phyloP scores from a whole-genome alignment of 441 rosid genomes.

The Brassica hybrid region DNA sequence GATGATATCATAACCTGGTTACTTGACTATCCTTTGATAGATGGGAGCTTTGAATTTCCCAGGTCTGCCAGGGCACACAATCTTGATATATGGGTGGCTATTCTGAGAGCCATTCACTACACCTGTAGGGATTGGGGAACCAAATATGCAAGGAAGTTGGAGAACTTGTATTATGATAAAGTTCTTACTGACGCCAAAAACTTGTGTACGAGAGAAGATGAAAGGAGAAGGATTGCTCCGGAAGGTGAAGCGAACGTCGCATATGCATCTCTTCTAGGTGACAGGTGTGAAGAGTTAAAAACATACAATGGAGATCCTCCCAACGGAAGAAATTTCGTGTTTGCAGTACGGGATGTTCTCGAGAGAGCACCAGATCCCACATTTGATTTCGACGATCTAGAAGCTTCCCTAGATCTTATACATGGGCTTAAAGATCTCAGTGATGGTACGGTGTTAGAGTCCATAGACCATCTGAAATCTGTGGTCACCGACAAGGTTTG shows the following conservation, averaged over 20 bases:
- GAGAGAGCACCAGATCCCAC: conserved; percentile 3
- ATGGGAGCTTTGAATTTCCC: conserved; percentile 26
- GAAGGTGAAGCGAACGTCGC: conserved; percentile 13
- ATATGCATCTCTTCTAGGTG: conserved; percentile 38
- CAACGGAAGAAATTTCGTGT: not conserved
- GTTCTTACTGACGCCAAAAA: conserved; percentile 1
- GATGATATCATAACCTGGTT: conserved; percentile 34
- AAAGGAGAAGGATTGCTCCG: conserved; percentile 15
- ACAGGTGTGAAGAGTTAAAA: conserved; percentile 20
- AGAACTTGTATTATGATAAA: not conserved
- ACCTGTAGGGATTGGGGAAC: conserved; percentile 13
- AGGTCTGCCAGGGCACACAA: conserved; percentile 30
- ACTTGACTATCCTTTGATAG: conserved; percentile 15
- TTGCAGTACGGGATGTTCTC: conserved; percentile 25
- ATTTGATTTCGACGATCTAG: not conserved
- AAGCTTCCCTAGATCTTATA: conserved; percentile 11
- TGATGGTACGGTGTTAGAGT: conserved; percentile 24
- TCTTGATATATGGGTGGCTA: conserved; percentile 28
- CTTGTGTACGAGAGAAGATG: conserved; percentile 21
- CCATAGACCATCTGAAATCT: not conserved
- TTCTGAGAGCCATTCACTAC: conserved; percentile 33
- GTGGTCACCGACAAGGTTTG: conserved; percentile 24
- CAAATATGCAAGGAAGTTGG: conserved; percentile 24
- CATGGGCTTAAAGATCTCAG: not conserved
- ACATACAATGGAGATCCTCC: not conserved